These are phyloP conservation scores for Cercospora zeina DNA, from an alignment of 2,329 filamentous ascomycete genomes.

Conservation along the genomic window DNA sequence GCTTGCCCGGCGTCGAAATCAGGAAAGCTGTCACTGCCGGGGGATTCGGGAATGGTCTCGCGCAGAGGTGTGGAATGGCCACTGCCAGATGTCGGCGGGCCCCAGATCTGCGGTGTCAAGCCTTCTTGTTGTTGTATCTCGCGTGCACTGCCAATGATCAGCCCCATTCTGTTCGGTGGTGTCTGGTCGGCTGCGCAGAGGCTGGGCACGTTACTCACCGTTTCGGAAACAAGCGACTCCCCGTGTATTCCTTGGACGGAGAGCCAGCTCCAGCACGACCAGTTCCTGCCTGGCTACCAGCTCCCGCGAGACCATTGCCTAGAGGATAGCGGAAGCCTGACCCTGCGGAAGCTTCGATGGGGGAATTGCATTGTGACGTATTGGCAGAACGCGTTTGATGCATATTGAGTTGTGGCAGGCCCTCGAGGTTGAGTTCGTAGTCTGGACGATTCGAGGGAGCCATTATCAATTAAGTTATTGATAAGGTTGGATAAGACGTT, in stretches of 20 bases:
- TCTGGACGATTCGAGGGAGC: slow-evolving; percentile 77
- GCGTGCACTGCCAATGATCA: slow-evolving; percentile 64
- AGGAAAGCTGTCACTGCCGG: slow-evolving; percentile 86
- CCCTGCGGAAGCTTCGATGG: slow-evolving; percentile 69
- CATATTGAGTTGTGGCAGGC: slow-evolving; percentile 67
- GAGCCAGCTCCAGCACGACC: slow-evolving; percentile 85
- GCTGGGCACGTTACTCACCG: slow-evolving; percentile 61
- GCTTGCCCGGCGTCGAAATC: slow-evolving; percentile 64
- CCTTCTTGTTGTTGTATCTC: slow-evolving; percentile 98
- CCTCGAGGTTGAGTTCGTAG: slow-evolving; percentile 78
- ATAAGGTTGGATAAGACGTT: slow-evolving; percentile 26
- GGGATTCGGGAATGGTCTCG: slow-evolving; percentile 96
- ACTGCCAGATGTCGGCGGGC: slow-evolving; percentile 90
- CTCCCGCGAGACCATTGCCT: slow-evolving; percentile 60
- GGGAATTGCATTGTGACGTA: slow-evolving; percentile 76
- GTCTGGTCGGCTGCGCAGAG: neutral
- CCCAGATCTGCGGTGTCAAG: slow-evolving; percentile 74
- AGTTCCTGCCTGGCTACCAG: slow-evolving; percentile 54
- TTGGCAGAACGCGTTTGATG: slow-evolving; percentile 69
- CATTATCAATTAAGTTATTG: slow-evolving; percentile 78
- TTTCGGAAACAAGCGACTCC: slow-evolving; percentile 83
- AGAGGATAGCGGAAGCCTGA: slow-evolving; percentile 70
- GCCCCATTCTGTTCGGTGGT: slow-evolving; percentile 2
- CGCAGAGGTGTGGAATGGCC: slow-evolving; percentile 94
- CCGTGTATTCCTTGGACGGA: slow-evolving; percentile 83